Conservation (phyloP, 169 alveolate genomes). For the Besnoitia besnoiti region DNA sequence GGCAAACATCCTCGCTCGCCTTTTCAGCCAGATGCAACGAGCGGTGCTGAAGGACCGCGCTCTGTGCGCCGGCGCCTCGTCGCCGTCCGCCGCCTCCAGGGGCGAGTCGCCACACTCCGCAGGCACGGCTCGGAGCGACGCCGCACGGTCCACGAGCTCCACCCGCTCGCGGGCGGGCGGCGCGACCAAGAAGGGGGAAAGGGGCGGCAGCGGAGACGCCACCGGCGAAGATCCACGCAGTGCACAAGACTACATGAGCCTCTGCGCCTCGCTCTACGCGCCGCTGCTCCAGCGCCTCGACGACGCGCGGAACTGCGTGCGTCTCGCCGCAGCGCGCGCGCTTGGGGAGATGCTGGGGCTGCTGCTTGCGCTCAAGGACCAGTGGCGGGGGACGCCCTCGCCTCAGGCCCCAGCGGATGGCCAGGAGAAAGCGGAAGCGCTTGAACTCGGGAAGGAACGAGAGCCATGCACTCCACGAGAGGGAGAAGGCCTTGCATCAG, state of each 20-base stretch:
- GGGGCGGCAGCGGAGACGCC: not conserved
- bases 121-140: not conserved
- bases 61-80: not conserved
- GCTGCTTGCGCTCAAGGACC: not conserved
- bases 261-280: conserved; percentile 10
- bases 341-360: not conserved
- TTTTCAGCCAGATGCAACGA: not conserved
- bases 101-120: too few relatives aligned
- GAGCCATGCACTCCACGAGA: too few relatives aligned
- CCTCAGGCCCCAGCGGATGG: not conserved
- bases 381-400: not conserved
- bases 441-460: too few relatives aligned
- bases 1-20: not conserved
- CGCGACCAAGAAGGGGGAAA: too few relatives aligned
- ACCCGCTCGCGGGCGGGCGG: too few relatives aligned
- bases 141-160: not conserved
- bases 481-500: not conserved
- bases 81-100: not conserved
- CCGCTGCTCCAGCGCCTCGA: conserved; percentile 69
- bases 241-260: not conserved
- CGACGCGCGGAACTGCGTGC: conserved; percentile 63
- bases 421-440: not conserved
- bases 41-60: not conserved
- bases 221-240: too few relatives aligned
- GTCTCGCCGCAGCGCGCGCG: conserved; percentile 62